Conservation (phyloP, 805 yeast species). For the Candida dendrica region DNA sequence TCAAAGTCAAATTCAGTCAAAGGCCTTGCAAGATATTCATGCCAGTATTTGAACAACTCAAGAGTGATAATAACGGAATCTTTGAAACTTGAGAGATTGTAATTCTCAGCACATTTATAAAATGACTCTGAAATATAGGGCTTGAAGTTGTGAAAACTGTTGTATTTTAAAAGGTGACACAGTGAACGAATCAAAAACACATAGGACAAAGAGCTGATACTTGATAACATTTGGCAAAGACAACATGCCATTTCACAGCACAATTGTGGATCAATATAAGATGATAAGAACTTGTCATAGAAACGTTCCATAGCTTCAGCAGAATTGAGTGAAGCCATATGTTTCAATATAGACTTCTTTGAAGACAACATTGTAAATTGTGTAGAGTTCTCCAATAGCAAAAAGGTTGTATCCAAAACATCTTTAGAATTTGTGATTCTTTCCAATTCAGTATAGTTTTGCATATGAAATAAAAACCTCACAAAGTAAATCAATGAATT, state of each 20-base stretch:
- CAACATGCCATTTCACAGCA: background rate
- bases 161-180: constrained; percentile 1
- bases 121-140: constrained; percentile 11
- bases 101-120: background rate
- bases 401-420: background rate
- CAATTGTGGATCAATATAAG: background rate
- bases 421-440: constrained; percentile 1
- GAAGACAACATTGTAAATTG: constrained; percentile 5
- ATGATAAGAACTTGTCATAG: background rate
- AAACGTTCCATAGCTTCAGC: background rate
- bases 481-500: constrained; percentile 25
- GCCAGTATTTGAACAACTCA: constrained; percentile 12
- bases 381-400: constrained; percentile 5
- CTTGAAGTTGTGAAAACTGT: constrained; percentile 12
- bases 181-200: background rate
- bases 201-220: background rate
- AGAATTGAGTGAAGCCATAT: background rate
- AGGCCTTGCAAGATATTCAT: background rate
- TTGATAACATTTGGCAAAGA: background rate
- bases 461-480: constrained; percentile 24
- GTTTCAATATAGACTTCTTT: background rate
- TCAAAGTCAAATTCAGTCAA: constrained; percentile 8
- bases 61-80: background rate
- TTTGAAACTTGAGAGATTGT: background rate
- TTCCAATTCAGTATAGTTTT: constrained; percentile 18